Percentiles rank a stretch among this genome's conserved stretches.
phyloP scores from a whole-genome alignment of 2,329 filamentous ascomycete species.

The Fusarium solani-melongenae region DNA sequence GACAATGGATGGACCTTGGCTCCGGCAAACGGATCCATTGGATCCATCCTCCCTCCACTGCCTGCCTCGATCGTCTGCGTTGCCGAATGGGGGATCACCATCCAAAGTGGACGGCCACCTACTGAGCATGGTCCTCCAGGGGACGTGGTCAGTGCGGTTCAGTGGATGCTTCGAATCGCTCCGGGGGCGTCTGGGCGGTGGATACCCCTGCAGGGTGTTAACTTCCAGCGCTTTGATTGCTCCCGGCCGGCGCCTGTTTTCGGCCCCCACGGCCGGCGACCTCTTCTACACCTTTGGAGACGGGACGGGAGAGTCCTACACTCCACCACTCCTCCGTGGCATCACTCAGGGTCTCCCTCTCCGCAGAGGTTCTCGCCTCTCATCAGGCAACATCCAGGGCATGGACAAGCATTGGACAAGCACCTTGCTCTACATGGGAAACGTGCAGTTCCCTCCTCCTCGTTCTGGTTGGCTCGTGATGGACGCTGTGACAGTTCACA shows the following conservation, averaged over 20 bases:
- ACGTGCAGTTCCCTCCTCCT: neutral
- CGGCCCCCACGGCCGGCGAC: neutral
- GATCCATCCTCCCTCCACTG: neutral
- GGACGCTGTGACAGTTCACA: constrained; percentile 14
- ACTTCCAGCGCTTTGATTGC: constrained; percentile 1
- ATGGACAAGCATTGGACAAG: neutral
- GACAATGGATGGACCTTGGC: constrained; percentile 11
- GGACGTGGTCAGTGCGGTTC: constrained; percentile 16
- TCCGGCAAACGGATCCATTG: constrained; percentile 14
- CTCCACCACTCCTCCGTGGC: neutral
- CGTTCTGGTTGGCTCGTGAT: constrained; percentile 22
- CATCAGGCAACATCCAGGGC: neutral
- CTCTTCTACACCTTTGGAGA: neutral
- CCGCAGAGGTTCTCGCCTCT: constrained; percentile 22
- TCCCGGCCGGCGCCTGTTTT: neutral
- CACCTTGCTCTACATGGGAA: neutral
- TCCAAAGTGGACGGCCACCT: neutral
- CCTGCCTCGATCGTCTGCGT: neutral
- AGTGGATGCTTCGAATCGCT: constrained; percentile 18
- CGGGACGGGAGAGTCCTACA: neutral
- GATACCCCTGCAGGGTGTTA: neutral
- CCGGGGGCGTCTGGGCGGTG: constrained; percentile 2
- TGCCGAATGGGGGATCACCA: constrained; percentile 15
- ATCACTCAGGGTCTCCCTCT: constrained; percentile 1
- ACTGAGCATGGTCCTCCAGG: constrained; percentile 13